Evolutionary conservation across 2,329 filamentous ascomycete species (phyloP).

Genomic region (Cladophialophora chaetospira): DNA sequence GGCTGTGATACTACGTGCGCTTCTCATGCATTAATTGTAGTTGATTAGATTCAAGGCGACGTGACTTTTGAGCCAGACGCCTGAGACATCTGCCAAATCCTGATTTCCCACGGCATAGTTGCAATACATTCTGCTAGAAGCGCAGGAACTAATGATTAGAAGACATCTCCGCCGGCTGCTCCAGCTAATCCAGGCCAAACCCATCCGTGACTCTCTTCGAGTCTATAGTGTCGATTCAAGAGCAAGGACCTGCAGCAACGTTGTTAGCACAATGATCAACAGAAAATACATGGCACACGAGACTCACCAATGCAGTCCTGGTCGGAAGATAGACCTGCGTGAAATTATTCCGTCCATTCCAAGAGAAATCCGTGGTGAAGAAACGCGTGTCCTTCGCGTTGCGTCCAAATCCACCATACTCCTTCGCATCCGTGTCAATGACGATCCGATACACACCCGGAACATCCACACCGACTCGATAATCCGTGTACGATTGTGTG

Average conservation of each 20-base stretch:
- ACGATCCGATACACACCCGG: conserved; percentile 85
- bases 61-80: too few species aligned
- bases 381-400: conserved; percentile 80
- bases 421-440: conserved; percentile 75
- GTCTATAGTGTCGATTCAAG: conserved; percentile 48
- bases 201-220: too few species aligned
- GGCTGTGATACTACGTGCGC: too few species aligned
- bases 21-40: too few species aligned
- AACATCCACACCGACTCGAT: conserved; percentile 83
- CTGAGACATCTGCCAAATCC: too few species aligned
- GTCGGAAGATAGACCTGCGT: conserved; percentile 87
- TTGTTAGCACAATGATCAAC: conserved; percentile 25
- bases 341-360: conserved; percentile 90
- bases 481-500: conserved; percentile 82
- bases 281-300: not conserved
- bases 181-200: too few species aligned
- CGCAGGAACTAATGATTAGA: too few species aligned
- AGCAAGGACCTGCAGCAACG: conserved; percentile 53
- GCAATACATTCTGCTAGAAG: too few species aligned
- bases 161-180: too few species aligned
- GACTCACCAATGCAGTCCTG: conserved; percentile 72
- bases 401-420: conserved; percentile 77
- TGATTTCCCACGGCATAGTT: too few species aligned
- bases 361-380: conserved; percentile 86
- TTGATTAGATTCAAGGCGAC: too few species aligned